Conservation (phyloP, 768 basidiomycete species). For the Termitomyces sp. region DNA sequence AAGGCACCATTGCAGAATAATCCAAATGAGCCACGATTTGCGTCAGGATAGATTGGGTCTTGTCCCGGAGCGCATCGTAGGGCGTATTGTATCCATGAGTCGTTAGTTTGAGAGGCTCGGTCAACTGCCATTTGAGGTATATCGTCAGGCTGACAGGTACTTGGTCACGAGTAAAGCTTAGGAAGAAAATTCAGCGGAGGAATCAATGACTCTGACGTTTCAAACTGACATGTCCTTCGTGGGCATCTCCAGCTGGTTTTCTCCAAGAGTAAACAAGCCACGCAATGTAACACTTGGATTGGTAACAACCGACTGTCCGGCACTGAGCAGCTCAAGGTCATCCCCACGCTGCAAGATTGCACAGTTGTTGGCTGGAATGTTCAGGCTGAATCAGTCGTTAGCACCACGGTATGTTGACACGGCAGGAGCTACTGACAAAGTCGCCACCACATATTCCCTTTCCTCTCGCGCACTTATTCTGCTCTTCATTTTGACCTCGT, state of each 20-base stretch:
- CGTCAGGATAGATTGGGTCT: slow-evolving; percentile 84
- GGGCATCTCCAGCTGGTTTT: slow-evolving; percentile 84
- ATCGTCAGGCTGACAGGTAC: slow-evolving; percentile 83
- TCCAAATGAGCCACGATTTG: slow-evolving; percentile 81
- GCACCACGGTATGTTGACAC: neutral
- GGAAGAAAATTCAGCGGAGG: slow-evolving; percentile 2
- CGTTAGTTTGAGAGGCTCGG: slow-evolving; percentile 60
- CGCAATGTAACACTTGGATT: slow-evolving; percentile 82
- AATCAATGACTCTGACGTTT: neutral
- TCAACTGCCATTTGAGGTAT: slow-evolving; percentile 74
- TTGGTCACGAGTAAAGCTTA: slow-evolving; percentile 81
- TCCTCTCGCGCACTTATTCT: slow-evolving; percentile 39
- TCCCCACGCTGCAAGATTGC: slow-evolving; percentile 82
- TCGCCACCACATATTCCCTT: slow-evolving; percentile 74
- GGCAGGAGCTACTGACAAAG: slow-evolving; percentile 51
- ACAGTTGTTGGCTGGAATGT: slow-evolving; percentile 86
- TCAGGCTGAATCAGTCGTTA: slow-evolving; percentile 45
- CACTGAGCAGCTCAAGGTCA: slow-evolving; percentile 73
- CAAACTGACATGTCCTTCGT: slow-evolving; percentile 77
- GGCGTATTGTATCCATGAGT: slow-evolving; percentile 85
- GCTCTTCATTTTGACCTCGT: slow-evolving; percentile 80
- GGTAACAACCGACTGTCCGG: slow-evolving; percentile 83
- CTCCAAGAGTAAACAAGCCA: slow-evolving; percentile 77
- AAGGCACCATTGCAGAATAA: slow-evolving; percentile 43
- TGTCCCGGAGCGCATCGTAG: slow-evolving; percentile 75